Conservation (phyloP, 345 rosid genomes). For the Citrus unshiu region DNA sequence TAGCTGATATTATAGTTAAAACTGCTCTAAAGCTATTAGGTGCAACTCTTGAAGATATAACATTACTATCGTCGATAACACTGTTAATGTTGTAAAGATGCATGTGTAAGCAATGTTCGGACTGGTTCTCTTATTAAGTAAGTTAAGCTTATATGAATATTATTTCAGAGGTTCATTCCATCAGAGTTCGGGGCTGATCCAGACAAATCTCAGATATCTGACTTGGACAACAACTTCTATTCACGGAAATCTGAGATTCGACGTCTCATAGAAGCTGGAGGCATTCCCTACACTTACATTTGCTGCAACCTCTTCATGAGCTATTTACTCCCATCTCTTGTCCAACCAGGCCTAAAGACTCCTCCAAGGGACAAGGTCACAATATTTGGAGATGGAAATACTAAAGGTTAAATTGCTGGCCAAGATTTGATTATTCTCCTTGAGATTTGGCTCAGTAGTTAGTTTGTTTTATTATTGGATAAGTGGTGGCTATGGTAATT, state of each 20-base stretch:
- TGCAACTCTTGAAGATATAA: neutral
- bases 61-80: neutral
- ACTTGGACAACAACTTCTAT: slow-evolving; percentile 58
- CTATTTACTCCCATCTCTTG: slow-evolving; percentile 63
- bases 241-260: slow-evolving; percentile 57
- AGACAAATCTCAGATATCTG: slow-evolving; percentile 54
- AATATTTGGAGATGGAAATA: slow-evolving; percentile 67
- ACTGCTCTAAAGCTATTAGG: neutral
- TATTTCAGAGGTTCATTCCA: slow-evolving; percentile 75
- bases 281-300: slow-evolving; percentile 62
- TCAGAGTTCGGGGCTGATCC: slow-evolving; percentile 84
- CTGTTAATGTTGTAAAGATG: neutral
- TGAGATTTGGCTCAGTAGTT: neutral
- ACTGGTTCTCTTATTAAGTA: neutral
- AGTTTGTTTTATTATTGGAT: neutral
- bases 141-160: neutral
- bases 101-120: neutral
- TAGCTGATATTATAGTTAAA: neutral
- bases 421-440: neutral
- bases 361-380: slow-evolving; percentile 66
- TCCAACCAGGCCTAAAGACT: slow-evolving; percentile 57
- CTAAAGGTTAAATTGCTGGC: slow-evolving; percentile 44
- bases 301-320: slow-evolving; percentile 68
- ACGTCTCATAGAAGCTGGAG: slow-evolving; percentile 59
- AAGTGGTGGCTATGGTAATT: neutral